A percentile compares a stretch with the other conserved stretches of the same genome.
These are phyloP conservation scores for Pseudogymnoascus verrucosus DNA, from an alignment of 2,329 filamentous ascomycete species.

Conservation along the genomic window DNA sequence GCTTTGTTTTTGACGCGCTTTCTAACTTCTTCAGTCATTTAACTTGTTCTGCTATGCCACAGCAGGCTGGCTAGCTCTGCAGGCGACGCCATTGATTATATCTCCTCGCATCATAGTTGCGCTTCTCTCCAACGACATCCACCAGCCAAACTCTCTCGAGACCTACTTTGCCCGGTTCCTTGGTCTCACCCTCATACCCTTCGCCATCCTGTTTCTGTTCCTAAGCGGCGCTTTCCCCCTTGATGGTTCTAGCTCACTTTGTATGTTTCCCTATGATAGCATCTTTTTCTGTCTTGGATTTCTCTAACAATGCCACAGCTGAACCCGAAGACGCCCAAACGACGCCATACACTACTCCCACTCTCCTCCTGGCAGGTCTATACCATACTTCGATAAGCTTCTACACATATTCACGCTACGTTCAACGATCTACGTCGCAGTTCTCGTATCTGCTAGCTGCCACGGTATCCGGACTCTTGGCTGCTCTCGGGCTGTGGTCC, in stretches of 20 bases:
- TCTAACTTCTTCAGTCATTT: constrained; percentile 21
- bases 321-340: constrained; percentile 40
- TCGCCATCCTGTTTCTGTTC: constrained; percentile 49
- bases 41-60: constrained; percentile 44
- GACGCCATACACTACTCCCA: constrained; percentile 49
- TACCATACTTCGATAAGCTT: constrained; percentile 51
- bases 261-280: constrained; percentile 11
- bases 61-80: constrained; percentile 39
- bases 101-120: constrained; percentile 54
- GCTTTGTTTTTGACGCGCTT: neutral
- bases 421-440: constrained; percentile 34
- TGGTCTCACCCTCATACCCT: constrained; percentile 48
- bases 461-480: constrained; percentile 40
- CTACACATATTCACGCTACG: constrained; percentile 53
- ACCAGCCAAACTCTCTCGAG: constrained; percentile 48
- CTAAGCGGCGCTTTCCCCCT: constrained; percentile 58
- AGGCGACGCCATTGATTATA: constrained; percentile 43
- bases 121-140: constrained; percentile 49
- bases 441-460: constrained; percentile 46
- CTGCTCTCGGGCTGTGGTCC: constrained; percentile 52
- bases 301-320: constrained; percentile 28
- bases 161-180: constrained; percentile 55
- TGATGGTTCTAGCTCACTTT: constrained; percentile 32
- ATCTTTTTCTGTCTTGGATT: neutral
- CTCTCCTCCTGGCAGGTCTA: constrained; percentile 46